Percentiles rank a stretch among this genome's conserved stretches.
Conservation (phyloP, 148 eudicot species). For the Silene uniflora region DNA sequence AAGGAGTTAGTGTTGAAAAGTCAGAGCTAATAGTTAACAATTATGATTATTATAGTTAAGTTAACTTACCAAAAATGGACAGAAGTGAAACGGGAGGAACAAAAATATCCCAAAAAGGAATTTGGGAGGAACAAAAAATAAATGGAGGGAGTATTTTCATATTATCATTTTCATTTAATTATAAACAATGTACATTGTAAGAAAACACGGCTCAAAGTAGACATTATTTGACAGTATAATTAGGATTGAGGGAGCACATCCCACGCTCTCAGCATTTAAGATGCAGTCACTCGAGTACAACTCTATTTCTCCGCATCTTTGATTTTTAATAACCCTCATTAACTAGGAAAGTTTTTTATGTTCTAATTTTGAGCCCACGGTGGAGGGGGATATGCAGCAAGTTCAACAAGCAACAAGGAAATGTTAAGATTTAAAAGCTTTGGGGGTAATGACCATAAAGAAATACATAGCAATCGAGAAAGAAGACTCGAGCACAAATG, state of each 20-base stretch:
- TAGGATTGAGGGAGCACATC: not conserved
- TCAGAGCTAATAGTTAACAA: too few relatives aligned
- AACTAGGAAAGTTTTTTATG: not conserved
- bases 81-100: too few relatives aligned
- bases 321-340: not conserved
- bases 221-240: too few relatives aligned
- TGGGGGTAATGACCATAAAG: not conserved
- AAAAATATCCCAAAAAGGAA: too few relatives aligned
- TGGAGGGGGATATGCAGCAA: not conserved
- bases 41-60: too few relatives aligned
- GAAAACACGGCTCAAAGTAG: not conserved
- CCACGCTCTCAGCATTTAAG: not conserved
- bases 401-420: not conserved
- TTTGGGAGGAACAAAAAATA: too few relatives aligned
- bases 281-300: not conserved
- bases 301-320: not conserved
- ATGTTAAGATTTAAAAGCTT: not conserved
- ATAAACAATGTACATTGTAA: not conserved
- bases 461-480: not conserved
- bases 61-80: too few relatives aligned
- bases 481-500: not conserved
- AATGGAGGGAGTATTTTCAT: too few relatives aligned
- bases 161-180: too few relatives aligned
- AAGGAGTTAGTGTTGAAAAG: too few relatives aligned
- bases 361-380: not conserved